Evolutionary conservation across 371 early-diverging fungal species (phyloP), one percentile per base, ranked within the genome.

Genomic region (Mucor saturninus): DNA sequence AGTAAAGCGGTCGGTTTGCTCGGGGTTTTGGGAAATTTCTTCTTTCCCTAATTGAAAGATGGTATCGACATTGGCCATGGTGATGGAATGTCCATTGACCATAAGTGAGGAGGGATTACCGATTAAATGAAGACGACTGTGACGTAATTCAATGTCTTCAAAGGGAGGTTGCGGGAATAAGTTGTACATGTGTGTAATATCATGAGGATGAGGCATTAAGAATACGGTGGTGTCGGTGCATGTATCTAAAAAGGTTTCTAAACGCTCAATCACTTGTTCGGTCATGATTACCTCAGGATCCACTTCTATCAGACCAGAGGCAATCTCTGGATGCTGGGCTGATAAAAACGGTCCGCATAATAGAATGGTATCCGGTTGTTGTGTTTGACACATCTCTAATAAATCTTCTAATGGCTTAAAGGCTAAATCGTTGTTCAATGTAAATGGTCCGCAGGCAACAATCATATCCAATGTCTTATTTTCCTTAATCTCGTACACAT

Each of bases 291-390:
- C 83, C 46, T 91, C 92, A 0, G 88, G 87, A 4, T 75, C 62
- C 48, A 74, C 66, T 35, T 88, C 84, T 0, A 84, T 55, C 31
- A 81, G 73, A 6, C 89, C 93, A 29, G 76, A 69, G 5, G 61
- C 40, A 15, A 94, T 75, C 54, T 78, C 37, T 8, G 91, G 91
- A 63, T 94, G 94, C 2, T 79, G 59, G 14, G 83, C 76, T 29
- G 91, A 86, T 6, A 96, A 74, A 76, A 96, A 96, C 3, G 97
- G 97, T 0, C 97, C 97, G 61, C 91, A 77, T 76, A 97, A 72
- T 13, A 97, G 58, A 8, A 96, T 72, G 7, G 91, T 81, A 70
- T 95, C 90, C 1, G 97, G 96, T 46, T 75, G 67, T 4, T 91
- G 86, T 9, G 67, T 56, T 31, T 73, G 52, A 40, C 90, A 81